These are phyloP conservation scores for Chalciporus sphaerocephalus DNA, from an alignment of 768 basidiomycete genomes.

Conservation along the genomic window DNA sequence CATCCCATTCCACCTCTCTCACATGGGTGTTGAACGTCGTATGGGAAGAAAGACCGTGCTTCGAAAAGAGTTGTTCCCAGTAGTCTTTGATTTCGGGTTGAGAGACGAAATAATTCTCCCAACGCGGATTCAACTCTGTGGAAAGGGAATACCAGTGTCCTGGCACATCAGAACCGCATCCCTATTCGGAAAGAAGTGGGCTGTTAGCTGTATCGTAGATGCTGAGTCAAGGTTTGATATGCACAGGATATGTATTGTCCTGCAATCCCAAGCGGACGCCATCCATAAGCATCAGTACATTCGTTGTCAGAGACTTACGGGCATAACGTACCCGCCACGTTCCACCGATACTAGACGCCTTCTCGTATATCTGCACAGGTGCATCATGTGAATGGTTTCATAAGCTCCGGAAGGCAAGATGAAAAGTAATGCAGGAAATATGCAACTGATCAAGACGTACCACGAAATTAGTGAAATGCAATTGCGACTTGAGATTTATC, in stretches of 20 bases:
- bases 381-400: not conserved
- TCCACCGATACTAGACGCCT: constrained; percentile 44
- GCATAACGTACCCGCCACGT: constrained; percentile 47
- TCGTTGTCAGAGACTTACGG: not conserved
- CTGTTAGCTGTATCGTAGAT: not conserved
- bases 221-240: not conserved
- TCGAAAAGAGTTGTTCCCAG: constrained; percentile 45
- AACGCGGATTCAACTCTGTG: constrained; percentile 49
- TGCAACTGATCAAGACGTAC: constrained; percentile 28
- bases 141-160: constrained; percentile 48
- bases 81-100: constrained; percentile 52
- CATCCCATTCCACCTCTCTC: constrained; percentile 43
- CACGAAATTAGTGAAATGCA: constrained; percentile 42
- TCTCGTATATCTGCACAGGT: constrained; percentile 47
- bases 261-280: too few species aligned
- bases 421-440: not conserved
- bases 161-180: constrained; percentile 54
- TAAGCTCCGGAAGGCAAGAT: not conserved
- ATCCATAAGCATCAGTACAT: not conserved
- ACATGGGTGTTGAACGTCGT: constrained; percentile 43
- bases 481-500: constrained; percentile 1
- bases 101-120: constrained; percentile 42
- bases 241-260: not conserved
- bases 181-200: constrained; percentile 15
- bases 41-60: constrained; percentile 37